These are phyloP conservation scores for Clarireedia hainanense DNA, from an alignment of 2,329 filamentous ascomycete species.

Conservation along the genomic window DNA sequence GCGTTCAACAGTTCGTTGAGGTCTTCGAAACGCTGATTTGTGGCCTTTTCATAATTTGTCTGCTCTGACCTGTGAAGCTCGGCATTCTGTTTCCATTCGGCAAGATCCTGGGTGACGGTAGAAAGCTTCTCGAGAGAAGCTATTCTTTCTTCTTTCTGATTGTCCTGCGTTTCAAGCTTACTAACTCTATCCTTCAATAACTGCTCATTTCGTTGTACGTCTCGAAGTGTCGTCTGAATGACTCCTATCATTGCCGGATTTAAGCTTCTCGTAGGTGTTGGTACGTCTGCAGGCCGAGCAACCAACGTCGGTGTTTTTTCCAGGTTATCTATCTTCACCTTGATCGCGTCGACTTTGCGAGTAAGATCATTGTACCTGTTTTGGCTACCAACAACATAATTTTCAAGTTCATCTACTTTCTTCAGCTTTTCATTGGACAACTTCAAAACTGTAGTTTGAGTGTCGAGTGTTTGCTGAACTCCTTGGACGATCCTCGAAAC, in stretches of 20 bases:
- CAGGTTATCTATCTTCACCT: background rate
- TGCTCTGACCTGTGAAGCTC: background rate
- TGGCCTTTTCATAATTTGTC: background rate
- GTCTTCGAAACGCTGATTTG: background rate
- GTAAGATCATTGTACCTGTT: background rate
- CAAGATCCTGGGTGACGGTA: background rate
- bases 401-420: background rate
- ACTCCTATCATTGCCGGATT: background rate
- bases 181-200: background rate
- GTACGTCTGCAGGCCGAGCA: background rate
- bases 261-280: background rate
- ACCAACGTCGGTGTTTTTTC: background rate
- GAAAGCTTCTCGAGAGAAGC: slow-evolving; percentile 1
- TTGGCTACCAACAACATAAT: background rate
- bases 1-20: background rate
- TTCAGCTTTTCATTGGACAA: background rate
- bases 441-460: background rate
- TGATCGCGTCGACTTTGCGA: background rate
- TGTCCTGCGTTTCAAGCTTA: background rate
- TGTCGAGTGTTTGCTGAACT: background rate
- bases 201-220: background rate
- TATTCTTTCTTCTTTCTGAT: background rate
- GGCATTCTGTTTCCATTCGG: background rate
- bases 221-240: background rate
- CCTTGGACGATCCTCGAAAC: background rate